Conservation (phyloP, 345 rosid genomes). For the Hypericum androsaemum region DNA sequence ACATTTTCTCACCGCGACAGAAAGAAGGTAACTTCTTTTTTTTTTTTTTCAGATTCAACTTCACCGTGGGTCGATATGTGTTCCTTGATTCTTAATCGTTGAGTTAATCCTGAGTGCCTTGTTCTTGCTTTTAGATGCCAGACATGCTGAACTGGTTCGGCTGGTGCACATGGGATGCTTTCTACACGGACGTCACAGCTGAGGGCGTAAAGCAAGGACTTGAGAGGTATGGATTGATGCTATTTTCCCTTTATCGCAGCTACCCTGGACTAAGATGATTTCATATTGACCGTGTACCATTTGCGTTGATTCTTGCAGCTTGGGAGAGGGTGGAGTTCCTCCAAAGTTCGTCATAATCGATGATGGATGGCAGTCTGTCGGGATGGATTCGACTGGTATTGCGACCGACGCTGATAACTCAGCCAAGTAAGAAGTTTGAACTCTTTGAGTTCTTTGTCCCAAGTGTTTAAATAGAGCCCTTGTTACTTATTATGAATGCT, state of each 20-base stretch:
- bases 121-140: constrained; percentile 36
- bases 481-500: neutral
- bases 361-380: constrained; percentile 68
- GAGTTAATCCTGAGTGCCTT: neutral
- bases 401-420: constrained; percentile 42
- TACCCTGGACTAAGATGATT: neutral
- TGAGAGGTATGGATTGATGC: constrained; percentile 26
- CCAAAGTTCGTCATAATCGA: constrained; percentile 61
- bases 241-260: neutral
- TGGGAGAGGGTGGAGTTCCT: constrained; percentile 43
- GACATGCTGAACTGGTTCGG: constrained; percentile 71
- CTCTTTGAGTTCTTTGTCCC: neutral
- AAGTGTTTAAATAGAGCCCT: neutral
- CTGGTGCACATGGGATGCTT: constrained; percentile 80
- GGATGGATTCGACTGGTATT: constrained; percentile 41
- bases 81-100: neutral
- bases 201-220: constrained; percentile 51
- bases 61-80: neutral
- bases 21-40: constrained; percentile 30
- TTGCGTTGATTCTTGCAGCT: constrained; percentile 25
- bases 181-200: constrained; percentile 49
- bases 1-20: constrained; percentile 54
- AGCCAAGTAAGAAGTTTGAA: constrained; percentile 39
- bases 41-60: neutral
- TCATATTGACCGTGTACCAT: neutral